A percentile compares a stretch with the other conserved stretches of the same genome.
phyloP scores from a whole-genome alignment of 768 basidiomycete species.

The Cystobasidium ongulense region DNA sequence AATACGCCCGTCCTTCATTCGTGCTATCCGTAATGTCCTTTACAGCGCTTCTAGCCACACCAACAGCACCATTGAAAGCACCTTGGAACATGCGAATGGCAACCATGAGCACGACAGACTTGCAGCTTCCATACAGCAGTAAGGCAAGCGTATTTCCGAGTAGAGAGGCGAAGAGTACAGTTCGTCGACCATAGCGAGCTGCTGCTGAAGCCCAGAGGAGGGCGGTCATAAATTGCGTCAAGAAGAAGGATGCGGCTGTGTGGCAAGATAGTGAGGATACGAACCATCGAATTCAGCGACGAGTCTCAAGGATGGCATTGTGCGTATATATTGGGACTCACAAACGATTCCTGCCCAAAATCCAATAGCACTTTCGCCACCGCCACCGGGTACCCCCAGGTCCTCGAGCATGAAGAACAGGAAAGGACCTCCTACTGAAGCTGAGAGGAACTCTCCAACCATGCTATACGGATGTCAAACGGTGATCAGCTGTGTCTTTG shows the following conservation, averaged over 20 bases:
- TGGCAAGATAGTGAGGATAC: background rate
- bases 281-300: conserved; percentile 19
- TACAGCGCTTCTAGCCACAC: conserved; percentile 83
- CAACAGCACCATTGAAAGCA: conserved; percentile 84
- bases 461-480: conserved; percentile 49
- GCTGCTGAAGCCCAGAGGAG: conserved; percentile 95
- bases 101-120: conserved; percentile 68
- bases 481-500: conserved; percentile 43
- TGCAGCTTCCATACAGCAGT: conserved; percentile 67
- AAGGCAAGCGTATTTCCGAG: conserved; percentile 76
- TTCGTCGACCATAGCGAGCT: conserved; percentile 75
- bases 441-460: conserved; percentile 84
- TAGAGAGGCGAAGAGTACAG: conserved; percentile 74
- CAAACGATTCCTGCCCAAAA: conserved; percentile 81
- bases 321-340: conserved; percentile 44
- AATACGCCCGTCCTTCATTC: conserved; percentile 91
- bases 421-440: conserved; percentile 43
- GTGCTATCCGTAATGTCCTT: conserved; percentile 77
- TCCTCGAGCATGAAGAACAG: conserved; percentile 37
- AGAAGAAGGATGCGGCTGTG: conserved; percentile 75
- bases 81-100: conserved; percentile 75
- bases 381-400: conserved; percentile 52
- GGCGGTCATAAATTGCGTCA: conserved; percentile 92
- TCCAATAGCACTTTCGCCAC: conserved; percentile 75
- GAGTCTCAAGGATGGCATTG: background rate